Percentiles rank a stretch among this genome's conserved stretches.
Conservation (phyloP, 163 green algal genomes). For the Chlorella variabilis region DNA sequence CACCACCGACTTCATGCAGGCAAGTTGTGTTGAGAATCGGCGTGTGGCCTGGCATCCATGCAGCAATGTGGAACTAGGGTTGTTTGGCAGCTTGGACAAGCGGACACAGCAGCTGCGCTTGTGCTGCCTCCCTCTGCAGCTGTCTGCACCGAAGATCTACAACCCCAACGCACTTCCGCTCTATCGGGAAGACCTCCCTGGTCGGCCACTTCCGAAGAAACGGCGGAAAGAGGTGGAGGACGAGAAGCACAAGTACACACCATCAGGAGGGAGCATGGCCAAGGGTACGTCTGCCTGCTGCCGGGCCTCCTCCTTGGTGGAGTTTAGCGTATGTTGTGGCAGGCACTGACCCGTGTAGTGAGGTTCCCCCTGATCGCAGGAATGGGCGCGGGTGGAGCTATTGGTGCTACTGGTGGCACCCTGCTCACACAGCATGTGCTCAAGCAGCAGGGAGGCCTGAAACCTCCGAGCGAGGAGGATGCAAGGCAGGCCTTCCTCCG, state of each 20-base stretch:
- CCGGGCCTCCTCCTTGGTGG: too few relatives aligned
- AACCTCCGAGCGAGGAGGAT: constrained; percentile 71
- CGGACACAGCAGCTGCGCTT: neutral
- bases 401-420: constrained; percentile 79
- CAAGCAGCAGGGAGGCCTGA: constrained; percentile 77
- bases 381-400: constrained; percentile 61
- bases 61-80: too few relatives aligned
- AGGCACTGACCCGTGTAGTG: neutral
- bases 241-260: constrained; percentile 12
- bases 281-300: neutral
- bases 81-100: too few relatives aligned
- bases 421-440: constrained; percentile 91
- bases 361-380: constrained; percentile 24
- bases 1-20: constrained; percentile 11
- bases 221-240: constrained; percentile 49
- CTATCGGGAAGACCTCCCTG: constrained; percentile 69
- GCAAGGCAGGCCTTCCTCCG: constrained; percentile 75
- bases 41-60: neutral
- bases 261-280: constrained; percentile 7
- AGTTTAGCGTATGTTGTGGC: too few relatives aligned
- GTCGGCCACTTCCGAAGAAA: constrained; percentile 36
- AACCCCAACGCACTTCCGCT: constrained; percentile 91
- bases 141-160: constrained; percentile 68
- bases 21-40: neutral
- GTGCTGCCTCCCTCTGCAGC: neutral